Conservation (phyloP, 495 filamentous ascomycete species). For the Penicillium ucsense region DNA sequence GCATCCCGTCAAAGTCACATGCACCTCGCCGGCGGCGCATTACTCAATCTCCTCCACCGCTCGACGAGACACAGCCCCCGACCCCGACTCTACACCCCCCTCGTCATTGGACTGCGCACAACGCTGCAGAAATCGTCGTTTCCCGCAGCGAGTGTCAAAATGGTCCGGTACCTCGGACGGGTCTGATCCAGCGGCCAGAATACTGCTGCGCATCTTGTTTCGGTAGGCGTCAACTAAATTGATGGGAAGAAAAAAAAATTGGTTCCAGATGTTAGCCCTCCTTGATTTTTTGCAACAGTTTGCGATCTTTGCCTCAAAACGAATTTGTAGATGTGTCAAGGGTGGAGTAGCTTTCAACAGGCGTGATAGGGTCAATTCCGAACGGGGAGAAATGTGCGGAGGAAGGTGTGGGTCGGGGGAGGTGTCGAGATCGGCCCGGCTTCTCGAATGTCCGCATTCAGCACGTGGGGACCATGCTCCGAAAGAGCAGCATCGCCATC, state of each 20-base stretch:
- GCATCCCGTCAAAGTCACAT: background rate
- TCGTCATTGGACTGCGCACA: slow-evolving; percentile 5
- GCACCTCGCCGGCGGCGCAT: background rate
- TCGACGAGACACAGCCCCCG: slow-evolving; percentile 19
- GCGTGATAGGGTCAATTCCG: too few relatives aligned
- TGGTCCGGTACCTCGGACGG: slow-evolving; percentile 62
- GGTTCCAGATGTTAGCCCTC: too few relatives aligned
- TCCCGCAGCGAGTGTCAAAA: slow-evolving; percentile 83
- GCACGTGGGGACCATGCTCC: background rate
- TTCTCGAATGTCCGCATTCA: background rate
- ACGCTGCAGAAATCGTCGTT: slow-evolving; percentile 74
- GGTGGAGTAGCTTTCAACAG: too few relatives aligned
- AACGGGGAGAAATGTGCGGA: too few relatives aligned
- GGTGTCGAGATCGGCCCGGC: background rate
- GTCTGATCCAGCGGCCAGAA: slow-evolving; percentile 65
- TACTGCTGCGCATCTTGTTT: slow-evolving; percentile 79
- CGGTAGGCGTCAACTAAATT: slow-evolving; percentile 83
- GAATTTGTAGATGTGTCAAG: too few relatives aligned
- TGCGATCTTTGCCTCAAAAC: too few relatives aligned
- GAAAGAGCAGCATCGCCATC: background rate
- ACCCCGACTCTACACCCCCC: slow-evolving; percentile 7
- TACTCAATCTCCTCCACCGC: slow-evolving; percentile 36
- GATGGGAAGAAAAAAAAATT: too few relatives aligned
- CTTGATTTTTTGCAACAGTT: too few relatives aligned
- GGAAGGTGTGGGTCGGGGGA: too few relatives aligned